Evolutionary conservation across 768 basidiomycete species (phyloP), one percentile per base, ranked within the genome.

Genomic region (Tubosaeta sp.): DNA sequence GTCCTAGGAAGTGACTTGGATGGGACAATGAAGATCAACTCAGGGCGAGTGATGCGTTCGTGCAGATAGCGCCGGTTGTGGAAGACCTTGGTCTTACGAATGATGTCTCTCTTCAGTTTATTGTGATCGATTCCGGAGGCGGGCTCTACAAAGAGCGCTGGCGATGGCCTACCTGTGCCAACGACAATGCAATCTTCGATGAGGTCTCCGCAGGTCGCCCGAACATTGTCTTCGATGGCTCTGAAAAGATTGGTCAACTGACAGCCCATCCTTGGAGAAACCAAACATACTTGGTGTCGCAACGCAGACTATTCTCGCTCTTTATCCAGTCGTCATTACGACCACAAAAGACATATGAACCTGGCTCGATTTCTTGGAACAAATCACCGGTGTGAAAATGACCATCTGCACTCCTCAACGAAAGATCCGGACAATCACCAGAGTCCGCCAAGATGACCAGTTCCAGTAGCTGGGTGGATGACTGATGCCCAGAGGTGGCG

Each of bases 291-390:
- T 81, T 83, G 46, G 88, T 88, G 61, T 91, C 88, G 61, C 88
- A 89, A 47, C 88, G 79, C 55, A 89, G 71, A 62, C 86, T 84
- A 63, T 81, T 86, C 63, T 87, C 84, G 35, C 83, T 84, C 72
- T 90, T 91, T 66, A 91, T 90, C 88, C 88, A 89, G 67, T 91
- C 88, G 59, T 91, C 88, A 54, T 88, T 81, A 38, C 88, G 80
- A 25, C 88, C 88, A 34, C 84, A 79, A 55, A 78, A 86, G 43
- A 81, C 63, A 63, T 84, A 90, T 59, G 69, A 71, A 0, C 85
- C 85, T 1, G 80, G 74, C 2, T 71, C 57, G 16, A 75, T 72
- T 65, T 87, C 82, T 60, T 81, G 77, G 74, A 90, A 91, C n/a
- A 91, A 72, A 66, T 91, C 88, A 1, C 88, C 88, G 13, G 88